phyloP scores from a whole-genome alignment of 1,284 basidiomycete species.

The Trichosporon coremiiforme region DNA sequence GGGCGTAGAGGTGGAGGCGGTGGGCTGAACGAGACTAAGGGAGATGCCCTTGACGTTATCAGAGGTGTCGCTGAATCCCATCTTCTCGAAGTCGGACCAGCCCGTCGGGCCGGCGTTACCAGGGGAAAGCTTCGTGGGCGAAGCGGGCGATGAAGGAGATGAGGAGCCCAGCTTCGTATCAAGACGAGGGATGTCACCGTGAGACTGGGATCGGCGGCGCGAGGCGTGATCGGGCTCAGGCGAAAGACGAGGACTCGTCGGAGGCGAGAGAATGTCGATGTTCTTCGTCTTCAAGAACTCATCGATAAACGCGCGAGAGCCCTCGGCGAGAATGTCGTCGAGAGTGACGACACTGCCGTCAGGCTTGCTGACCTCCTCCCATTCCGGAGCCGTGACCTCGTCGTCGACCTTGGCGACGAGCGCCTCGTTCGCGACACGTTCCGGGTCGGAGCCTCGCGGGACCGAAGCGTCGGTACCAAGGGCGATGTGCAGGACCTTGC shows the following conservation, averaged over 20 bases:
- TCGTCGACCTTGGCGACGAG: slow-evolving; percentile 29
- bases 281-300: slow-evolving; percentile 24
- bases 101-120: neutral
- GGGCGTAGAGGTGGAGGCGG: slow-evolving; percentile 6
- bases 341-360: slow-evolving; percentile 20
- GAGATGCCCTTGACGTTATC: slow-evolving; percentile 23
- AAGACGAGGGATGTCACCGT: slow-evolving; percentile 26
- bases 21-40: slow-evolving; percentile 23
- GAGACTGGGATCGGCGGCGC: slow-evolving; percentile 35
- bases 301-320: slow-evolving; percentile 33
- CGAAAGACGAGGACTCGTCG: neutral
- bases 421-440: slow-evolving; percentile 28
- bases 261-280: slow-evolving; percentile 24
- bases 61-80: slow-evolving; percentile 36
- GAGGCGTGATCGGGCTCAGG: slow-evolving; percentile 14
- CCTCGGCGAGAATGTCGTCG: slow-evolving; percentile 31
- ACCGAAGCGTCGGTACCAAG: slow-evolving; percentile 29
- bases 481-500: slow-evolving; percentile 40
- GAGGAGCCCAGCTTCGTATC: too few relatives aligned
- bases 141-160: slow-evolving; percentile 10
- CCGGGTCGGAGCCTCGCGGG: slow-evolving; percentile 31
- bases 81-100: slow-evolving; percentile 36
- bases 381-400: slow-evolving; percentile 19
- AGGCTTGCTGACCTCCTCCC: slow-evolving; percentile 20
- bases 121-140: slow-evolving; percentile 22